Base-by-base conservation (phyloP, 179 eudicot genomes). In the Gypsophila paniculata region DNA sequence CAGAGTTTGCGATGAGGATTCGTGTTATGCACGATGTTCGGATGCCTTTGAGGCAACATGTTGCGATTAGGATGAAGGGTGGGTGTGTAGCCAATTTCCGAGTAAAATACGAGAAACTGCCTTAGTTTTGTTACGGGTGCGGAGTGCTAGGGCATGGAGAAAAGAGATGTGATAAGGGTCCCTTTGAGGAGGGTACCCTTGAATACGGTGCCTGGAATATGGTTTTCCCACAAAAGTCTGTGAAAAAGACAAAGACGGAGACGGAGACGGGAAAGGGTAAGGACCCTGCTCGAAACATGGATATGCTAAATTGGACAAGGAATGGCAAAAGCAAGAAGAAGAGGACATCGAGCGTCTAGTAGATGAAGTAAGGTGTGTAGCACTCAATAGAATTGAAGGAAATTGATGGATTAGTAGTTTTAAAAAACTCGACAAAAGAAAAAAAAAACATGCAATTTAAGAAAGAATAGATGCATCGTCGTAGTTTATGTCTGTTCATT, bases 1-100 rank as follows among this genome's bases (percentile, higher is more conserved):
- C 38, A 12, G 34, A 9, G 25, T 38, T 60, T 23, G 36, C 38
- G 8, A 60, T 60, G 63, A 60, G 63, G 63, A 60, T 60, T 25
- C 63, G 63, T 4, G 63, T 60, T 10, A 22, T 22, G 29, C 63
- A 26, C 26, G 63, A 60, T 60, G 63, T 60, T 60, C 63, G 38
- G 15, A 18, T 12, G 34, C 63, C 38, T 60, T 60, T 26, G 63
- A 60, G 23, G 32, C 17, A 26, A 60, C 36, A 60, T 9, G 34
- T 60, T 25, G 63, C 63, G 34, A 26, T 60, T 25, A 60, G 63
- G 63, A 13, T 60, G n/a, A 14, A 23, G 2, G 63, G 18, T 5
- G 63, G 63, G 38, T 26, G 63, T 26, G 63, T 60, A 13, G 3
- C 38, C 1, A 14, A 60, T 1, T 60, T 26, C 22, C 34, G 6